Evolutionary conservation across 2,329 filamentous ascomycete species (phyloP).

Genomic region (Elsinoe fawcettii): DNA sequence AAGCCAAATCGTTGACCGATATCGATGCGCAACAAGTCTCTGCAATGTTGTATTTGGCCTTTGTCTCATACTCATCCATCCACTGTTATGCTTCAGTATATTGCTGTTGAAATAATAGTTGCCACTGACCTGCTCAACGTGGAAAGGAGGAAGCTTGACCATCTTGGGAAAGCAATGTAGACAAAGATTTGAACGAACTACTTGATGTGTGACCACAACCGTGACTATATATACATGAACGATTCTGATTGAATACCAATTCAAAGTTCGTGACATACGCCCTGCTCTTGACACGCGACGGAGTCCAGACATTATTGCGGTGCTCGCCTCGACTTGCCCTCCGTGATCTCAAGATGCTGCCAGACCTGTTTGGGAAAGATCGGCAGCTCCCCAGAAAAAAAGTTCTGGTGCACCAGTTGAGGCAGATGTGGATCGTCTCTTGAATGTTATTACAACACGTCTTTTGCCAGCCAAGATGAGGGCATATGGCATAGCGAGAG

Average conservation of each 20-base stretch:
- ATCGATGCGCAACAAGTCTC: conserved; percentile 73
- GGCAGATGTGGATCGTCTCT: not conserved
- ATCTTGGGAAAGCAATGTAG: too few species aligned
- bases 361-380: not conserved
- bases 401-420: conserved; percentile 1
- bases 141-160: conserved; percentile 55
- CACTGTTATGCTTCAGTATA: conserved; percentile 37
- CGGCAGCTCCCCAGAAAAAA: conserved; percentile 6
- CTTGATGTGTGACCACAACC: too few species aligned
- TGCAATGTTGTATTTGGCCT: conserved; percentile 59
- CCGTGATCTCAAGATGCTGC: not conserved
- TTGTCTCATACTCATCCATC: conserved; percentile 49
- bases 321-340: not conserved
- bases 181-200: too few species aligned
- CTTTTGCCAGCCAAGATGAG: conserved; percentile 11
- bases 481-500: conserved; percentile 2
- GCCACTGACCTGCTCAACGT: conserved; percentile 57
- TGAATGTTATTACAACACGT: not conserved
- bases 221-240: too few species aligned
- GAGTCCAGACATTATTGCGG: not conserved
- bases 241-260: too few species aligned
- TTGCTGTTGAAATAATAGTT: conserved; percentile 22
- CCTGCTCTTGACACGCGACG: not conserved
- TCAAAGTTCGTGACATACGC: not conserved
- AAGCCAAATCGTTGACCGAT: conserved; percentile 59